Conservation (phyloP, 2,329 filamentous ascomycete genomes). For the Talaromyces verruculosus region DNA sequence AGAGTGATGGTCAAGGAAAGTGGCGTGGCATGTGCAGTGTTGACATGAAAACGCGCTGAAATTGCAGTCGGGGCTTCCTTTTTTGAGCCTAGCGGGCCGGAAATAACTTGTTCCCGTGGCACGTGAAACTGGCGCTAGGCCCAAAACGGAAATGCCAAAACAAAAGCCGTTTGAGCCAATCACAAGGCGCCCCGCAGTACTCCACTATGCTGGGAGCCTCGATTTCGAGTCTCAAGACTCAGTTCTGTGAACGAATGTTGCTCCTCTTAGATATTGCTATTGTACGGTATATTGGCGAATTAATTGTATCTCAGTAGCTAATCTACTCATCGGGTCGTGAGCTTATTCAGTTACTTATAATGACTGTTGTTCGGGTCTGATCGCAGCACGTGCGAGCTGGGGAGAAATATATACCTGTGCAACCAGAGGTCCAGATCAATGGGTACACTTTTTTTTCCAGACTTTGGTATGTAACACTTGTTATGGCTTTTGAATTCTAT, state of each 20-base stretch:
- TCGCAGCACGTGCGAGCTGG: not conserved
- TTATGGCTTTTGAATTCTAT: no score
- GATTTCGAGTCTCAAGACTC: not conserved
- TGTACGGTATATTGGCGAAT: no score
- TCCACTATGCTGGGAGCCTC: not conserved
- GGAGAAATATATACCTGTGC: not conserved
- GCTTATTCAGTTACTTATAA: not conserved
- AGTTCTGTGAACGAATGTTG: not conserved
- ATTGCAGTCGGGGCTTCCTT: conserved; percentile 20
- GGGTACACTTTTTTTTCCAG: no score
- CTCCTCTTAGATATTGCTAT: not conserved
- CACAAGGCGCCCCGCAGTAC: not conserved
- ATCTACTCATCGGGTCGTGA: not conserved
- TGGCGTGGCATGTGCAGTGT: conserved; percentile 17
- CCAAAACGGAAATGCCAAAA: conserved; percentile 36
- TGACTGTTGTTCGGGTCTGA: not conserved
- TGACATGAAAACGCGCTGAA: conserved; percentile 22
- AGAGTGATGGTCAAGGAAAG: not conserved
- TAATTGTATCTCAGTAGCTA: not conserved
- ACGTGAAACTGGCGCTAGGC: conserved; percentile 23
- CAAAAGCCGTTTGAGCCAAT: conserved; percentile 25
- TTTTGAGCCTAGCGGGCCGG: conserved; percentile 28
- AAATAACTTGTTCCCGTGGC: conserved; percentile 30
- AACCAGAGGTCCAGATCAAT: not conserved
- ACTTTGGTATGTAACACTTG: no score